A percentile compares a stretch with the other conserved stretches of the same genome.
phyloP scores from a whole-genome alignment of 495 filamentous ascomycete genomes.

The Aspergillus leporis region DNA sequence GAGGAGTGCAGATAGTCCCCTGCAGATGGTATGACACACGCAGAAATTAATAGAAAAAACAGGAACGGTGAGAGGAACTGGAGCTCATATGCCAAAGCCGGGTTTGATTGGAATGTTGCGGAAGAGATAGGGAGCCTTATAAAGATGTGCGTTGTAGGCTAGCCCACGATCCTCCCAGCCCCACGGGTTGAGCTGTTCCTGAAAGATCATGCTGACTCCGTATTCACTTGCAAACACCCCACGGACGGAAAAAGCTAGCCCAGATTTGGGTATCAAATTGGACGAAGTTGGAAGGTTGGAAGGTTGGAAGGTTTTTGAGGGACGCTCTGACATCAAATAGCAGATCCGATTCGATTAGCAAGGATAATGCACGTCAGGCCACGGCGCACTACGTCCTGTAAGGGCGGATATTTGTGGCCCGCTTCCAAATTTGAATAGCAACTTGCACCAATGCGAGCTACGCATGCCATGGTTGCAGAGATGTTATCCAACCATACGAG shows the following conservation, averaged over 20 bases:
- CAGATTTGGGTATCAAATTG: conserved; percentile 3
- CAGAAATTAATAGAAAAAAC: not conserved
- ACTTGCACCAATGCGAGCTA: not conserved
- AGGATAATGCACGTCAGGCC: conserved; percentile 3
- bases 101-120: conserved; percentile 6
- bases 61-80: not conserved
- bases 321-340: not conserved
- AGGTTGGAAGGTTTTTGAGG: conserved; percentile 2
- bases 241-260: not conserved
- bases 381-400: not conserved
- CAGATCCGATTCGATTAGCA: conserved; percentile 1
- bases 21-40: conserved; percentile 11
- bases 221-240: conserved; percentile 3
- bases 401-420: not conserved
- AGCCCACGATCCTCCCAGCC: not conserved
- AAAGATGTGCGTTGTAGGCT: not conserved
- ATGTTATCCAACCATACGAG: conserved; percentile 6
- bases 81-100: not conserved
- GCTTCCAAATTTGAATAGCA: not conserved
- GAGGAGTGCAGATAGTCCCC: conserved; percentile 1
- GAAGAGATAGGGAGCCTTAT: not conserved
- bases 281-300: not conserved
- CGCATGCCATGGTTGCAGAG: not conserved
- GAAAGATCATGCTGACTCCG: conserved; percentile 6
- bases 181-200: conserved; percentile 2